Conservation (phyloP, 768 basidiomycete species). For the Termitomyces sp. region DNA sequence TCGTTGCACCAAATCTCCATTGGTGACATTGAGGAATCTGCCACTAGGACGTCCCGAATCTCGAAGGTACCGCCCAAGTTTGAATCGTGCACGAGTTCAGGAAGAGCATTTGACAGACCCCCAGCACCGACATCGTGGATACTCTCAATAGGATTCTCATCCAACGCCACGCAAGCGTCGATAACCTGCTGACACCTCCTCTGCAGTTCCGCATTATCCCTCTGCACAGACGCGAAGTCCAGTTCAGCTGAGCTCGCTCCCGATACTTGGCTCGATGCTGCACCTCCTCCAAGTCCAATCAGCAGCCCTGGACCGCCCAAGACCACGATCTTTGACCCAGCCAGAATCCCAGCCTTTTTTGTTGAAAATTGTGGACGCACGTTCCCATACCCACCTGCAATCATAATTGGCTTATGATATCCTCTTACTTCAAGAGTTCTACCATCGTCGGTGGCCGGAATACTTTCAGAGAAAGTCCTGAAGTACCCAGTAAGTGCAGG, state of each 20-base stretch:
- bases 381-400: constrained; percentile 94
- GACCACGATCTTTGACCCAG: constrained; percentile 86
- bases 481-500: constrained; percentile 93
- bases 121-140: constrained; percentile 99
- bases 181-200: constrained; percentile 96
- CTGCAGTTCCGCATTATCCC: constrained; percentile 99
- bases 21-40: constrained; percentile 91
- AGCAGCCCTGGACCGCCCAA: constrained; percentile 94
- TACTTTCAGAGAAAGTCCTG: constrained; percentile 84
- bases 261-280: constrained; percentile 89
- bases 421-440: constrained; percentile 67
- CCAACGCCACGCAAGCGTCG: constrained; percentile 71
- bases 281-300: constrained; percentile 95
- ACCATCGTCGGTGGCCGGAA: constrained; percentile 48
- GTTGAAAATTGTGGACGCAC: constrained; percentile 83
- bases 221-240: constrained; percentile 96
- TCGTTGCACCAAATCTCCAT: constrained; percentile 99
- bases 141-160: constrained; percentile 79
- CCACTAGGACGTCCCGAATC: constrained; percentile 88
- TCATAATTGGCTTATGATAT: constrained; percentile 99
- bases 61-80: constrained; percentile 89
- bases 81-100: constrained; percentile 95
- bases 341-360: constrained; percentile 66
- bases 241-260: constrained; percentile 89
- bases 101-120: constrained; percentile 92